Conservation (phyloP, 78 protist species). For the Bodo saltans region DNA sequence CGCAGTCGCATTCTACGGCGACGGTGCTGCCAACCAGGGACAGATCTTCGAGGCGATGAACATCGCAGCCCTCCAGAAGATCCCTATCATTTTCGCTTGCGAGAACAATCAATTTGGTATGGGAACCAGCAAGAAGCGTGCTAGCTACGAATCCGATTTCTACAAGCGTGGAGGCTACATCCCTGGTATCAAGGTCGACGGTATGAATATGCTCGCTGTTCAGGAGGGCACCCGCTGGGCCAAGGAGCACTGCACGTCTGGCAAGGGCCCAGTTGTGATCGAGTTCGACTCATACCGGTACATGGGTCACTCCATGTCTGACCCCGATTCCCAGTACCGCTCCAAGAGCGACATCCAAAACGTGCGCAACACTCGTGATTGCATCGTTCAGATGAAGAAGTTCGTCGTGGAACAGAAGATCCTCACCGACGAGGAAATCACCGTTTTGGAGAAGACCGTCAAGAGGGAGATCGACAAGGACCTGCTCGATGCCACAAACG, state of each 20-base stretch:
- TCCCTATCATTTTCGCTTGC: conserved; percentile 79
- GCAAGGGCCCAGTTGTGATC: conserved; percentile 76
- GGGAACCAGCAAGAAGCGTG: conserved; percentile 84
- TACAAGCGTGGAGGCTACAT: conserved; percentile 88
- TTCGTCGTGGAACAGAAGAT: conserved; percentile 37
- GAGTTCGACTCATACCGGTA: conserved; percentile 91
- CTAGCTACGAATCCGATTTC: conserved; percentile 74
- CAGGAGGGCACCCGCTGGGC: conserved; percentile 67
- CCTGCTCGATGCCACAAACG: conserved; percentile 54
- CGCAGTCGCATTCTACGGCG: conserved; percentile 79
- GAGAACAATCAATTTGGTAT: conserved; percentile 95
- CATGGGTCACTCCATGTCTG: conserved; percentile 96
- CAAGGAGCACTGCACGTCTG: conserved; percentile 16
- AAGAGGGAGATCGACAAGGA: conserved; percentile 61
- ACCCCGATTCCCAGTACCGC: conserved; percentile 92
- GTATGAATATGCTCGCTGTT: conserved; percentile 87
- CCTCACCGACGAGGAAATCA: conserved; percentile 73
- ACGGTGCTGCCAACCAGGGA: conserved; percentile 95
- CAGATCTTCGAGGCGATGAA: conserved; percentile 83
- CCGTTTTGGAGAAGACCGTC: conserved; percentile 50
- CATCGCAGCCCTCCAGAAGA: conserved; percentile 90
- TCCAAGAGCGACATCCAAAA: conserved; percentile 69
- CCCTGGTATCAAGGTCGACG: conserved; percentile 86
- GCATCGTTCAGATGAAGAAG: conserved; percentile 51
- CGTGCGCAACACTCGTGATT: conserved; percentile 60